Evolutionary conservation across 1,284 basidiomycete species (phyloP).

Genomic region (Earliella scabrosa): DNA sequence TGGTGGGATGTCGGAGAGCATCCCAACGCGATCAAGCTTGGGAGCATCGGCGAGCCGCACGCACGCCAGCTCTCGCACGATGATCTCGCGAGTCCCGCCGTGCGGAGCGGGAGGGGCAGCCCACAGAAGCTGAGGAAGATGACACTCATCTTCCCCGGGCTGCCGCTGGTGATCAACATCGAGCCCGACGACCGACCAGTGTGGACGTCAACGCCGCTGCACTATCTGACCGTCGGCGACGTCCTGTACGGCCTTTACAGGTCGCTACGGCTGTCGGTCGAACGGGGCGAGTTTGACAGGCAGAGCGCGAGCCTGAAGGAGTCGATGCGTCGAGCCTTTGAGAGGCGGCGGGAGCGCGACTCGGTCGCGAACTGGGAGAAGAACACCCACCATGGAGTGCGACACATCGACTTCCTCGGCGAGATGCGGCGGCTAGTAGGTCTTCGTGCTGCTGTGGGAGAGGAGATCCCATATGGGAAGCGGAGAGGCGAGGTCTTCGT

Average conservation of each 20-base stretch:
- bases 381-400: slow-evolving; percentile 21
- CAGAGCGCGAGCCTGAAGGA: slow-evolving; percentile 9
- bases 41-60: slow-evolving; percentile 9
- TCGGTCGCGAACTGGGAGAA: slow-evolving; percentile 9
- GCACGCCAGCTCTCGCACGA: slow-evolving; percentile 1
- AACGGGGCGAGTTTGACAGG: slow-evolving; percentile 6
- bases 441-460: slow-evolving; percentile 7
- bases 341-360: slow-evolving; percentile 16
- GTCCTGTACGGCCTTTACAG: slow-evolving; percentile 22
- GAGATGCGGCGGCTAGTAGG: slow-evolving; percentile 21
- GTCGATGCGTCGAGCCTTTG: slow-evolving; percentile 18
- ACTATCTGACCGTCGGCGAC: slow-evolving; percentile 26
- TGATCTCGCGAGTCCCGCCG: slow-evolving; percentile 18
- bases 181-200: slow-evolving; percentile 7
- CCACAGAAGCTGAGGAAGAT: slow-evolving; percentile 9
- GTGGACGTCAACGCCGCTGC: slow-evolving; percentile 15
- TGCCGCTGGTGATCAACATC: slow-evolving; percentile 17
- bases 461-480: slow-evolving; percentile 11
- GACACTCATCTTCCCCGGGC: slow-evolving; percentile 11
- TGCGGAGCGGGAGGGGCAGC: slow-evolving; percentile 11
- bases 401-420: slow-evolving; percentile 28
- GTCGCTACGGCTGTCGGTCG: slow-evolving; percentile 17
- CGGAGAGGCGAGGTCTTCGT: slow-evolving; percentile 16
- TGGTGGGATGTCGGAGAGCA: slow-evolving; percentile 18
- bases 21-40: slow-evolving; percentile 17